A percentile compares a stretch with the other conserved stretches of the same genome.
phyloP scores from a whole-genome alignment of 768 basidiomycete species.

The Tephrocybe sp. region DNA sequence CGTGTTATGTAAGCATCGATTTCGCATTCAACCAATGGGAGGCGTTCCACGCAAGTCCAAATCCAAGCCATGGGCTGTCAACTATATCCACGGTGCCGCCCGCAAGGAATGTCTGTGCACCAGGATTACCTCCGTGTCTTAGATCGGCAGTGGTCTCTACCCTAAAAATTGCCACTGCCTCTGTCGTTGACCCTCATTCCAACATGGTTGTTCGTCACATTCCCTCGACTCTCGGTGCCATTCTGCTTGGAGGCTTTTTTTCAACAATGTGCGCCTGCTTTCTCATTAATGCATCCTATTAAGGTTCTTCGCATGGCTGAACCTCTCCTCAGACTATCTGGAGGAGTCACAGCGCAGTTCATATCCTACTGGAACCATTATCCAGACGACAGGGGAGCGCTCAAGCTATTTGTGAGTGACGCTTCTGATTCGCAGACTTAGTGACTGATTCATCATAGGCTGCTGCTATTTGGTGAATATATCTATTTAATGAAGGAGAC shows the following conservation, averaged over 20 bases:
- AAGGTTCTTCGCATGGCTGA: not conserved
- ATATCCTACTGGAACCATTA: conserved; percentile 11
- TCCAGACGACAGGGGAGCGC: conserved; percentile 2
- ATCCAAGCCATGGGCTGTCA: too few relatives aligned
- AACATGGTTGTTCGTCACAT: conserved; percentile 1
- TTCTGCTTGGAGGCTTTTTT: conserved; percentile 13
- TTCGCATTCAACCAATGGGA: too few relatives aligned
- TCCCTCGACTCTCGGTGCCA: conserved; percentile 12
- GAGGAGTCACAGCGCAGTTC: conserved; percentile 10
- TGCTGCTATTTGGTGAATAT: not conserved
- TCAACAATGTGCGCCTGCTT: conserved; percentile 9
- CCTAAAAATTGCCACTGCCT: too few relatives aligned
- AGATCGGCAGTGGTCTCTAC: not conserved
- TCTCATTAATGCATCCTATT: not conserved
- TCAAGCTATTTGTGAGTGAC: conserved; percentile 12
- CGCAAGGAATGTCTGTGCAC: too few relatives aligned
- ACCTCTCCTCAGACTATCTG: conserved; percentile 7
- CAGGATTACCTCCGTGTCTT: not conserved
- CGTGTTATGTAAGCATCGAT: too few relatives aligned
- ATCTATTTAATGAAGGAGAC: not conserved
- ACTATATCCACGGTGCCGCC: too few relatives aligned
- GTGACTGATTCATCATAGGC: not conserved
- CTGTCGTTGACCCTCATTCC: not conserved
- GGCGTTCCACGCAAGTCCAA: too few relatives aligned
- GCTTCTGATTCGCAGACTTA: not conserved